Percentiles rank a stretch among this genome's conserved stretches.
phyloP scores from a whole-genome alignment of 2,329 filamentous ascomycete species.

The Aspergillus chevalieri region DNA sequence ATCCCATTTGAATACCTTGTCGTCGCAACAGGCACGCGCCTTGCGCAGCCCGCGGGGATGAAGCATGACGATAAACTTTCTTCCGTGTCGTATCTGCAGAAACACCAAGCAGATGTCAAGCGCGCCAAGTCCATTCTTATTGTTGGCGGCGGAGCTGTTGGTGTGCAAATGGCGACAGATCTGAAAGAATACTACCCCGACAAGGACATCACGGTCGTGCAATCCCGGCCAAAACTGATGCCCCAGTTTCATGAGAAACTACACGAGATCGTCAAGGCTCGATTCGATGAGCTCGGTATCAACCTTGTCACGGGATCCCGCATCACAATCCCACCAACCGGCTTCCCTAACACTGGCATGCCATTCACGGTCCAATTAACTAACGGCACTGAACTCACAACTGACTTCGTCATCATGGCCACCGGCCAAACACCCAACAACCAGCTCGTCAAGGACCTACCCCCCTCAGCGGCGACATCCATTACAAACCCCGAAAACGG shows the following conservation, averaged over 20 bases:
- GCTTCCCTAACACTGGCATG: constrained; percentile 21
- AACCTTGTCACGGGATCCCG: constrained; percentile 25
- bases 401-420: constrained; percentile 39
- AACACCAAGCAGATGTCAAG: constrained; percentile 26
- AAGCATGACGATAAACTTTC: constrained; percentile 26
- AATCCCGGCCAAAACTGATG: constrained; percentile 39
- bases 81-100: constrained; percentile 27
- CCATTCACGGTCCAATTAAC: constrained; percentile 24
- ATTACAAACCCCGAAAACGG: constrained; percentile 30
- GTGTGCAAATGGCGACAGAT: constrained; percentile 47
- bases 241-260: constrained; percentile 26
- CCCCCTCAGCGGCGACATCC: constrained; percentile 16
- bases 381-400: constrained; percentile 27
- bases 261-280: constrained; percentile 24
- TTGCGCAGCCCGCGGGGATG: constrained; percentile 30
- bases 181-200: constrained; percentile 44
- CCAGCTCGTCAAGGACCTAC: constrained; percentile 28
- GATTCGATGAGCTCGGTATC: constrained; percentile 29
- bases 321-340: constrained; percentile 19
- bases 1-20: constrained; percentile 30
- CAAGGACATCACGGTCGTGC: constrained; percentile 44
- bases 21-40: constrained; percentile 28
- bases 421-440: constrained; percentile 47
- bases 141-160: constrained; percentile 47
- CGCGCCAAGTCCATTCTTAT: constrained; percentile 26